Evolutionary conservation across 768 basidiomycete species (phyloP).

Genomic region (Favolaschia claudopus): DNA sequence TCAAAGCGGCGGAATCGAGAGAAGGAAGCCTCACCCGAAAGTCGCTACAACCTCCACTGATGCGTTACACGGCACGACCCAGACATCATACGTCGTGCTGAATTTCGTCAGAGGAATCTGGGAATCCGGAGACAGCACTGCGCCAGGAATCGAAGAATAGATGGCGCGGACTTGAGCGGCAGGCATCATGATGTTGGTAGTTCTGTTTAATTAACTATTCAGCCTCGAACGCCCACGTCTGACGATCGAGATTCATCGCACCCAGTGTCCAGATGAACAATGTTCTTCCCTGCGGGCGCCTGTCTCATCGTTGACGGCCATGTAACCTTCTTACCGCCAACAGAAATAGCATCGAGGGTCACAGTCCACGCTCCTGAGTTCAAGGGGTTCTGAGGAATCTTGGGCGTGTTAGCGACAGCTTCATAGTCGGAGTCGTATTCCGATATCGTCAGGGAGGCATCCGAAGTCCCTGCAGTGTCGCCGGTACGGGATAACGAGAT

Average conservation of each 20-base stretch:
- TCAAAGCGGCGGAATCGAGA: too few relatives aligned
- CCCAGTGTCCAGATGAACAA: conserved; percentile 19
- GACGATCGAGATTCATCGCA: background rate
- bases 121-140: conserved; percentile 13
- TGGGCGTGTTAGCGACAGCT: conserved; percentile 18
- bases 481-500: conserved; percentile 22
- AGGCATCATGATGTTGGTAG: conserved; percentile 22
- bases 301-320: conserved; percentile 15
- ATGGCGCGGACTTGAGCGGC: conserved; percentile 13
- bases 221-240: background rate
- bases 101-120: conserved; percentile 16
- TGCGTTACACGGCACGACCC: conserved; percentile 25
- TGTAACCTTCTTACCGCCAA: conserved; percentile 17
- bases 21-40: conserved; percentile 1
- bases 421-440: conserved; percentile 21
- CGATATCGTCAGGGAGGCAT: conserved; percentile 24
- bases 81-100: conserved; percentile 13
- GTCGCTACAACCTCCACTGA: conserved; percentile 7
- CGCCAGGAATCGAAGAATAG: conserved; percentile 24
- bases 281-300: conserved; percentile 20
- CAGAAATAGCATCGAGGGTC: conserved; percentile 7
- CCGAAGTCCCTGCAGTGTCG: conserved; percentile 18
- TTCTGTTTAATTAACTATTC: background rate
- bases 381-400: conserved; percentile 11
- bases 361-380: conserved; percentile 25